Evolutionary conservation across 495 filamentous ascomycete genomes (phyloP), one percentile per base, ranked within the genome.

Genomic region (Penicillium lagena): DNA sequence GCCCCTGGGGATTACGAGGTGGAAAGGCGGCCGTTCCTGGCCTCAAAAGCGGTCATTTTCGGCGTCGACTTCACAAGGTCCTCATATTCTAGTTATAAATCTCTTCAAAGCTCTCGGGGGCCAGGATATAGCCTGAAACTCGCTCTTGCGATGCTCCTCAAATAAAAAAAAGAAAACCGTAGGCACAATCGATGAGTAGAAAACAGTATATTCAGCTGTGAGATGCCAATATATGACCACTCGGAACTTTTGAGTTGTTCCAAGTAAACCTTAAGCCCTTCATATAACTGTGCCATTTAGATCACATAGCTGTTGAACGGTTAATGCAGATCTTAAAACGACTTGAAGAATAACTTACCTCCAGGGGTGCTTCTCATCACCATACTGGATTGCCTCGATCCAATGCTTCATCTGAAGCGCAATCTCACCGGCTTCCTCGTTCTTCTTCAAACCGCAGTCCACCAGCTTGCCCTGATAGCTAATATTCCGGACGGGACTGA

Each of bases 361-460:
- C 90, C 90, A 96, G 43, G 80, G 73, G 61, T 94, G 86, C 59
- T 85, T 73, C 64, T 94, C 89, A 54, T 95, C 89, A 36, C 93
- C 93, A 60, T 97, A 96, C 68, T 96, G 90, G 46, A 90, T 86
- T 35, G 72, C 82, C 68, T 96, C 90, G 50, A 98, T 96, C 93
- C 93, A 98, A 52, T 78, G 77, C 82, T 95, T 95, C 84, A 98
- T 87, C 63, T 76, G 75, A 52, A 77, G 70, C 35, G 93, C 81
- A 47, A 96, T 76, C 57, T 89, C 84, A 35, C 93, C 94, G 7
- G 85, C 87, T 67, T 98, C 93, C 64, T 93, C 78, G 32, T 80
- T 68, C 47, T 85, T 79, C 59, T 73, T 75, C 54, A 95, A 61
- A 7, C 86, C 86, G 62, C 91, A 96, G 45, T 85, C 76, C 2